Evolutionary conservation across 1,284 basidiomycete genomes (phyloP), one percentile per base, ranked within the genome.

Genomic region (Phenoliferia sp.): DNA sequence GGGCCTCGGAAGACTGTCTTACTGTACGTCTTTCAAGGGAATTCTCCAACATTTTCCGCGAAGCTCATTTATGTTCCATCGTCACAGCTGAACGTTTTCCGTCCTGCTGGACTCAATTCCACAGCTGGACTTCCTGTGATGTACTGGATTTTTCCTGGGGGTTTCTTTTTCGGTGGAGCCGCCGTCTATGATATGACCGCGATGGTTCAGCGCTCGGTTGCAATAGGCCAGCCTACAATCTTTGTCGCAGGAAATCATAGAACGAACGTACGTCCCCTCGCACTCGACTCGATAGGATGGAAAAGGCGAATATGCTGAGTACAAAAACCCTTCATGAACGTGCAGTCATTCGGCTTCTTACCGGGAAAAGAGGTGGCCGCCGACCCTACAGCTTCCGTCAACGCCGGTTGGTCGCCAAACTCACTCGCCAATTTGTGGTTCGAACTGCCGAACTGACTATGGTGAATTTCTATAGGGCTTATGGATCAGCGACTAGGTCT

Each of bases 401-500:
- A 59, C 22, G 57, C 57, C 28, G 57, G 52, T 55, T 3, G 26
- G 52, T 55, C 39, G 39, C 12, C 39, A 44, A 44, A 12, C 12
- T 44, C 39, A 22, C 39, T 44, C 12, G 12, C 39, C n/a, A 19
- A n/a, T 7, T 29, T 26, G 17, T 16, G 6, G 6, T 16, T 50
- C 48, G 48, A 4, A 16, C 19, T 2, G 4, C 2, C 3, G 10
- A 55, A 5, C 3, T 28, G 6, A 26, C 26, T 29, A n/a, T 28
- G 52, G 15, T 26, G 44, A 58, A 9, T 22, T 28, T 22, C 31
- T 28, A n/a, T 22, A 59, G 61, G 69, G 6, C 62, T 64, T 15
- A 39, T 65, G 80, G 88, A 89, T 74, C 85, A 88, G 68, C 80
- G 82, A 7, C 78, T 81, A 19, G 85, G 85, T 0, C 78, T 89